Evolutionary conservation across 768 basidiomycete genomes (phyloP), one percentile per base, ranked within the genome.

Genomic region (Suillus paluster): DNA sequence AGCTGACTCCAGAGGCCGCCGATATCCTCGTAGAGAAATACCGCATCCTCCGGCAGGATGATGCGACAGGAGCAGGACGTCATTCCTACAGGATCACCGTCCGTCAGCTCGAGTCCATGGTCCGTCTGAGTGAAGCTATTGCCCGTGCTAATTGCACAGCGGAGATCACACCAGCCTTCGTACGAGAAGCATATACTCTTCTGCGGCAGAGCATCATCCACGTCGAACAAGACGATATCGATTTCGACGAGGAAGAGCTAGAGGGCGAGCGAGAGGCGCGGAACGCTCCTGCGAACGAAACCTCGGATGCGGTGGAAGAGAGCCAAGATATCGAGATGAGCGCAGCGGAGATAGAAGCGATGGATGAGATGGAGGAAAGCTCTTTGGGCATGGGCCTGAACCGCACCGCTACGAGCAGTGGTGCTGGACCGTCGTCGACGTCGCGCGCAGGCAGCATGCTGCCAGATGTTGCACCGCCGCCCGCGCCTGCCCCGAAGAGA

Each of bases 51-150:
- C 81, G 97, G 64, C 93, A 96, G 74, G 97, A 99, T 65, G 97
- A 99, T 73, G 86, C 94, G 3, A 86, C 88, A 15, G 95, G 96
- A 6, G 84, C 86, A 5, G 92, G 94, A 19, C 84, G 87, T 67
- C 98, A 97, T 72, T 97, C 95, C 19, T 98, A 97, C 73, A 87
- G 97, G 36, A 99, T 99, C 68, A 99, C 97, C 8, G 97, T 99
- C 36, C 92, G 97, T 74, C 97, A 99, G 73, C 81, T 99, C 49
- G 97, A 99, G 75, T 95, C 93, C 75, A 97, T 99, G 95, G 94
- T 99, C 67, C 96, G 97, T 33, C 80, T 99, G 57, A 93, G 92
- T 66, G 97, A 99, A 75, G 97, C 96, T 25, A 99, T 99, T 68
- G 97, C 97, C 6, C 84, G 97, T 42, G 95, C 97, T 2, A 98